A percentile compares a stretch with the other conserved stretches of the same genome.
phyloP scores from a whole-genome alignment of 2,329 filamentous ascomycete genomes.

The Cladosporium phlei region DNA sequence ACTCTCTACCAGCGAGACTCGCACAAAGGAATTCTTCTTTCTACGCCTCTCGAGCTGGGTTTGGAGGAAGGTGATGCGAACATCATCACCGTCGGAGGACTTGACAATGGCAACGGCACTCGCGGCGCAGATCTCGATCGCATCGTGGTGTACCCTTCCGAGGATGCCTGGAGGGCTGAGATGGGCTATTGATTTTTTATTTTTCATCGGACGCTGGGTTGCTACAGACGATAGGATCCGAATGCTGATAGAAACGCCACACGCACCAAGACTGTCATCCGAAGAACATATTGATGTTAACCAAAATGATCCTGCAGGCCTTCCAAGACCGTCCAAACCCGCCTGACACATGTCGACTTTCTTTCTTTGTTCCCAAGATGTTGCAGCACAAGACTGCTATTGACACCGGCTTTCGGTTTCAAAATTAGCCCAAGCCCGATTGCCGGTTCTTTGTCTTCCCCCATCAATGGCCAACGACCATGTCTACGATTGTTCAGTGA shows the following conservation, averaged over 20 bases:
- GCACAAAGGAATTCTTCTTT: conserved; percentile 57
- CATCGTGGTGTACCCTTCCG: conserved; percentile 57
- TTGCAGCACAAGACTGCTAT: neutral
- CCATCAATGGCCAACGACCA: too few species aligned
- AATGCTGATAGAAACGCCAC: too few species aligned
- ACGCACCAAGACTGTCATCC: neutral
- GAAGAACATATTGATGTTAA: too few species aligned
- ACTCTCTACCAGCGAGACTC: conserved; percentile 52
- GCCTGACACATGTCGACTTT: too few species aligned
- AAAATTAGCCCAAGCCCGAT: neutral
- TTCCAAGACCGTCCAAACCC: too few species aligned
- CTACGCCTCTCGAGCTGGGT: conserved; percentile 52
- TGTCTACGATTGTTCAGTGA: conserved; percentile 5
- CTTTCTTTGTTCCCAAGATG: neutral
- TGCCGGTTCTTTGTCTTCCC: too few species aligned
- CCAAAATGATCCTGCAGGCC: too few species aligned
- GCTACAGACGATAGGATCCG: neutral
- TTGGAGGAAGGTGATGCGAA: conserved; percentile 54
- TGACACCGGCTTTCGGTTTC: neutral
- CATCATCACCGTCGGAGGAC: conserved; percentile 54
- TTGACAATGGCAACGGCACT: conserved; percentile 52
- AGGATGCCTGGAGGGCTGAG: conserved; percentile 26
- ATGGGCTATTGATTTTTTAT: neutral
- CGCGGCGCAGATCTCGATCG: conserved; percentile 57
- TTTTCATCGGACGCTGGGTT: neutral